phyloP scores from a whole-genome alignment of 257 asterid genomes.

The Penstemon newberryi region DNA sequence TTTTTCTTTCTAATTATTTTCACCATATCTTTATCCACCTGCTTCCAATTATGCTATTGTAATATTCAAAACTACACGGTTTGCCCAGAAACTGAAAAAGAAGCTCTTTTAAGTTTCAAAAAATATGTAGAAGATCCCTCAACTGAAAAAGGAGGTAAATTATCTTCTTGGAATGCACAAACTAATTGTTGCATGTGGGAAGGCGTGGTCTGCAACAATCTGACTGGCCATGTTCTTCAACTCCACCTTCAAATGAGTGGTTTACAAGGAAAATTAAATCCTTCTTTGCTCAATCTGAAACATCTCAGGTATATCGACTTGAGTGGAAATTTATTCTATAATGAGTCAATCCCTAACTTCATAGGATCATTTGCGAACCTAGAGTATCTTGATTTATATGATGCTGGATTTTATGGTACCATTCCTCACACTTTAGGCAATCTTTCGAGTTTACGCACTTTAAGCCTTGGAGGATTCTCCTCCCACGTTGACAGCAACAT shows the following conservation, averaged over 20 bases:
- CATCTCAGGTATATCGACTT: slow-evolving; percentile 30
- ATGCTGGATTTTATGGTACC: slow-evolving; percentile 20
- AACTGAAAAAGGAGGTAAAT: not conserved
- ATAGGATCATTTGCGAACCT: slow-evolving; percentile 23
- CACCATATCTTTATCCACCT: too few species aligned
- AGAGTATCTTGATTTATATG: slow-evolving; percentile 15
- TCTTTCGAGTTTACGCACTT: slow-evolving; percentile 23
- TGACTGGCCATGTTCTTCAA: slow-evolving; percentile 25
- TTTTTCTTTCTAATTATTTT: too few species aligned
- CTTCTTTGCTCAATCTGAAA: slow-evolving; percentile 32
- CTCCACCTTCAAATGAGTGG: slow-evolving; percentile 18
- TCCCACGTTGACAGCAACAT: slow-evolving; percentile 2
- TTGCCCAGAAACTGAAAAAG: slow-evolving; percentile 24
- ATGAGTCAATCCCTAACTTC: slow-evolving; percentile 33
- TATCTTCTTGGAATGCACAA: slow-evolving; percentile 25
- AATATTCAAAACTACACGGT: not conserved
- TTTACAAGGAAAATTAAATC: slow-evolving; percentile 10
- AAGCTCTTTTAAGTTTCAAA: slow-evolving; percentile 32
- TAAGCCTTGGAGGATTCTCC: not conserved
- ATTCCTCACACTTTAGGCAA: slow-evolving; percentile 30
- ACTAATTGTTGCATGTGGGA: slow-evolving; percentile 36
- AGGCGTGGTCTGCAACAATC: slow-evolving; percentile 21
- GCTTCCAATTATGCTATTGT: not conserved
- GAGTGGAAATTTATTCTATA: slow-evolving; percentile 26
- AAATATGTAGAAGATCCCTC: slow-evolving; percentile 17